phyloP scores from a whole-genome alignment of 495 filamentous ascomycete species.

The Filosporella fistucella region DNA sequence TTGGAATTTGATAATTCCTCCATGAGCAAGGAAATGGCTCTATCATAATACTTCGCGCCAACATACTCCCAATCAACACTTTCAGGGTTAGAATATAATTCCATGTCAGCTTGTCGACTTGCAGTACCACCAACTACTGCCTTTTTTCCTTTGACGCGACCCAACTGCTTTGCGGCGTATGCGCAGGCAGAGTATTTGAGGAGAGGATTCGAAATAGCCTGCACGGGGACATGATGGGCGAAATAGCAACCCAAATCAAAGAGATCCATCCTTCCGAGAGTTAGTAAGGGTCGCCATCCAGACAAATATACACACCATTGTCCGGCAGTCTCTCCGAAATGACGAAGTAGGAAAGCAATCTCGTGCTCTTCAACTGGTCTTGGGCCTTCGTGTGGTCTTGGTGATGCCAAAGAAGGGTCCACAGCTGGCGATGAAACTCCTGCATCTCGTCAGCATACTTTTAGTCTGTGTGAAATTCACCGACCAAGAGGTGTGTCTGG shows the following conservation, averaged over 20 bases:
- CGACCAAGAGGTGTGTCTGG: conserved; percentile 25
- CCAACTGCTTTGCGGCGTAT: conserved; percentile 58
- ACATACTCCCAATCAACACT: conserved; percentile 50
- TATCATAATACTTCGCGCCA: conserved; percentile 59
- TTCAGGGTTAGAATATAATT: conserved; percentile 38
- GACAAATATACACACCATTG: conserved; percentile 40
- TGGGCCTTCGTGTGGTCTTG: conserved; percentile 1
- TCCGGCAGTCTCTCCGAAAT: conserved; percentile 57
- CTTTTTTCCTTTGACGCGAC: conserved; percentile 46
- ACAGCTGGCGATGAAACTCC: conserved; percentile 11
- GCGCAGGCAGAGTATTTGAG: conserved; percentile 57
- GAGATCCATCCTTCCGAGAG: conserved; percentile 56
- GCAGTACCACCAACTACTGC: conserved; percentile 43
- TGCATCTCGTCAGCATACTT: neutral
- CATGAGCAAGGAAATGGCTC: conserved; percentile 56
- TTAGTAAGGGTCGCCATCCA: conserved; percentile 12
- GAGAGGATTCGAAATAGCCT: conserved; percentile 50
- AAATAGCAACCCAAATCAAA: conserved; percentile 59
- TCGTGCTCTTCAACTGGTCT: conserved; percentile 48
- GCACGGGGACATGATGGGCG: conserved; percentile 52
- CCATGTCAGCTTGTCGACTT: conserved; percentile 45
- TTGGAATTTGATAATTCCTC: conserved; percentile 42
- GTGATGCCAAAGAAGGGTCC: conserved; percentile 15
- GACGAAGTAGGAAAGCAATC: conserved; percentile 53
- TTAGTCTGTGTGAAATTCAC: neutral